Conservation (phyloP, 2,329 filamentous ascomycete genomes). For the Alternaria arbusti region DNA sequence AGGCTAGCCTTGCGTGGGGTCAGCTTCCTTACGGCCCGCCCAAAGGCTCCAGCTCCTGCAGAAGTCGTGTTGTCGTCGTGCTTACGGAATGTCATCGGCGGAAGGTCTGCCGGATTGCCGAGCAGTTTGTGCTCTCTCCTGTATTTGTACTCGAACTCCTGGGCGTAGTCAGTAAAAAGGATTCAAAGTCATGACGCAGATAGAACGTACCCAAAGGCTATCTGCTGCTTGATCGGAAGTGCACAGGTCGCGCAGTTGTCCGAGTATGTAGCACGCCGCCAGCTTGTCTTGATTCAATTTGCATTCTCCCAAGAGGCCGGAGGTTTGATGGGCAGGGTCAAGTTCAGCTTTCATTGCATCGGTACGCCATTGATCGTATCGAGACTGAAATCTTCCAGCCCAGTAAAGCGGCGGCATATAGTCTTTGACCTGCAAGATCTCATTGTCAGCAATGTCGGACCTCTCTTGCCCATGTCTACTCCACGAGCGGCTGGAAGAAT, state of each 20-base stretch:
- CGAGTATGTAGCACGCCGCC: slow-evolving; percentile 38
- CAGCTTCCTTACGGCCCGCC: slow-evolving; percentile 41
- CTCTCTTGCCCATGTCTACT: slow-evolving; percentile 5
- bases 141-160: slow-evolving; percentile 47
- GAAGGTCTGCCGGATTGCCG: slow-evolving; percentile 19
- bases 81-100: slow-evolving; percentile 26
- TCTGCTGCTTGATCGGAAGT: slow-evolving; percentile 36
- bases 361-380: slow-evolving; percentile 44
- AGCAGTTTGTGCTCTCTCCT: slow-evolving; percentile 38
- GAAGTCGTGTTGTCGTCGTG: slow-evolving; percentile 21
- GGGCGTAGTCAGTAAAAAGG: not conserved
- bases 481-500: slow-evolving; percentile 9
- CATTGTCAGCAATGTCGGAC: slow-evolving; percentile 28
- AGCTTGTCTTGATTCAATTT: slow-evolving; percentile 33
- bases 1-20: slow-evolving; percentile 45
- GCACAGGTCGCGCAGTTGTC: slow-evolving; percentile 41
- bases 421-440: slow-evolving; percentile 36
- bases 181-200: not conserved
- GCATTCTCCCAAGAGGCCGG: slow-evolving; percentile 28
- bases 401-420: slow-evolving; percentile 44
- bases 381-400: slow-evolving; percentile 44
- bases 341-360: slow-evolving; percentile 36
- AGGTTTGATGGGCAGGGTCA: slow-evolving; percentile 8
- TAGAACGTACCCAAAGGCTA: slow-evolving; percentile 39
- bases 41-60: slow-evolving; percentile 31